Evolutionary conservation across 768 basidiomycete genomes (phyloP).

Genomic region (Agrocybe praecox): DNA sequence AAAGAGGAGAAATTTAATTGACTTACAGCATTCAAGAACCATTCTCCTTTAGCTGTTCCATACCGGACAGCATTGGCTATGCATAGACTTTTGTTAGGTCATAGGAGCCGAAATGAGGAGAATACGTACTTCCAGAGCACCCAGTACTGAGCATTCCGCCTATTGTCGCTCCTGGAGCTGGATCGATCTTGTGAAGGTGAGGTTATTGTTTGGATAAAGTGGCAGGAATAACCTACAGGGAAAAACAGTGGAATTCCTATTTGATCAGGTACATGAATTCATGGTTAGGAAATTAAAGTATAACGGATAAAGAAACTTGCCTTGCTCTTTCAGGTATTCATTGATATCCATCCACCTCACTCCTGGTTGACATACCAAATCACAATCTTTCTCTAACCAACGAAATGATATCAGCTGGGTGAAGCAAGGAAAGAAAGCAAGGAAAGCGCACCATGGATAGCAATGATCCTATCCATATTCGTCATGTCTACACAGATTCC

Average conservation of each 20-base stretch:
- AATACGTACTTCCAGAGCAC: conserved; percentile 72
- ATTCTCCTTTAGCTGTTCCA: conserved; percentile 88
- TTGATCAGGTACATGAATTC: neutral
- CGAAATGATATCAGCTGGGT: neutral
- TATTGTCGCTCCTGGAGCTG: conserved; percentile 78
- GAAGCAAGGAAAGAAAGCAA: neutral
- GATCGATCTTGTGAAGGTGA: conserved; percentile 56
- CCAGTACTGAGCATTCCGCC: conserved; percentile 89
- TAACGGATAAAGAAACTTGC: conserved; percentile 24
- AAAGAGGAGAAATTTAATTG: neutral
- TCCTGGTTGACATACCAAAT: conserved; percentile 77
- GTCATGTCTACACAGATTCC: conserved; percentile 84
- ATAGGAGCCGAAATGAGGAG: neutral
- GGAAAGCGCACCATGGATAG: conserved; percentile 58
- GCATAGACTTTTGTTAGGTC: neutral
- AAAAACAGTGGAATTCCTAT: conserved; percentile 81
- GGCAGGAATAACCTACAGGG: conserved; percentile 51
- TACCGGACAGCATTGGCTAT: conserved; percentile 81
- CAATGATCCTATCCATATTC: conserved; percentile 77
- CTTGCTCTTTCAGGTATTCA: conserved; percentile 62
- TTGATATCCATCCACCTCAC: conserved; percentile 75
- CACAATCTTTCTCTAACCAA: conserved; percentile 63
- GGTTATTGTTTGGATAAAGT: neutral
- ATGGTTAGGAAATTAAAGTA: neutral
- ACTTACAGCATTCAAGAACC: conserved; percentile 82